Percentiles rank a stretch among this genome's conserved stretches.
Conservation (phyloP, 2,329 filamentous ascomycete species). For the Talaromyces albobiverticillius region DNA sequence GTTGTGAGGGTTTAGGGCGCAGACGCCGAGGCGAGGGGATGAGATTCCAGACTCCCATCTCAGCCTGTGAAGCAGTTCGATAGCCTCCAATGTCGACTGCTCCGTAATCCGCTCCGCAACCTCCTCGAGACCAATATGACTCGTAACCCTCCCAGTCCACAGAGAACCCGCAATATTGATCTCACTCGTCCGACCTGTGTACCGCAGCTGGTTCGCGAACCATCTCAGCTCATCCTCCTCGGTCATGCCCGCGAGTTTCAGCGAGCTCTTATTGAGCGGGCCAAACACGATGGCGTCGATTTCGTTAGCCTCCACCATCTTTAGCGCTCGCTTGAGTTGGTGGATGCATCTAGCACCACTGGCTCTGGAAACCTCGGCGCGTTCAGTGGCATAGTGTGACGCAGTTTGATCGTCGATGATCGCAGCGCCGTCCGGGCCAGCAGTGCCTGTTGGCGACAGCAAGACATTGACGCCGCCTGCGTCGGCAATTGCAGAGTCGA, state of each 20-base stretch:
- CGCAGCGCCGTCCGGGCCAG: slow-evolving; percentile 19
- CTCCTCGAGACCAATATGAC: slow-evolving; percentile 30
- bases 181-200: slow-evolving; percentile 29
- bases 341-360: slow-evolving; percentile 25
- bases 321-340: slow-evolving; percentile 28
- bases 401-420: slow-evolving; percentile 27
- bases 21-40: slow-evolving; percentile 29
- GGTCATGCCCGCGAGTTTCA: slow-evolving; percentile 31
- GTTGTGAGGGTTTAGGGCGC: slow-evolving; percentile 35
- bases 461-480: slow-evolving; percentile 19
- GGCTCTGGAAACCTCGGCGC: slow-evolving; percentile 23
- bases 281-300: slow-evolving; percentile 33
- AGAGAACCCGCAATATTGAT: slow-evolving; percentile 30
- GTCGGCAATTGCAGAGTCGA: slow-evolving; percentile 22
- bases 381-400: slow-evolving; percentile 10
- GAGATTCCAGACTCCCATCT: slow-evolving; percentile 31
- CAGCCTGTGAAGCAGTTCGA: slow-evolving; percentile 27
- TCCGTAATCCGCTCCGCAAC: slow-evolving; percentile 27
- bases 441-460: slow-evolving; percentile 8
- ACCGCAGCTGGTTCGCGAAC: slow-evolving; percentile 32
- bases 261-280: slow-evolving; percentile 33
- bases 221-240: slow-evolving; percentile 35
- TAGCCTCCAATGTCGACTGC: slow-evolving; percentile 23
- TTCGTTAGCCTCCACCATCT: slow-evolving; percentile 23
- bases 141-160: slow-evolving; percentile 33